Base-by-base conservation (phyloP, 2,329 filamentous ascomycete genomes). In the Hypoxylon sp. region DNA sequence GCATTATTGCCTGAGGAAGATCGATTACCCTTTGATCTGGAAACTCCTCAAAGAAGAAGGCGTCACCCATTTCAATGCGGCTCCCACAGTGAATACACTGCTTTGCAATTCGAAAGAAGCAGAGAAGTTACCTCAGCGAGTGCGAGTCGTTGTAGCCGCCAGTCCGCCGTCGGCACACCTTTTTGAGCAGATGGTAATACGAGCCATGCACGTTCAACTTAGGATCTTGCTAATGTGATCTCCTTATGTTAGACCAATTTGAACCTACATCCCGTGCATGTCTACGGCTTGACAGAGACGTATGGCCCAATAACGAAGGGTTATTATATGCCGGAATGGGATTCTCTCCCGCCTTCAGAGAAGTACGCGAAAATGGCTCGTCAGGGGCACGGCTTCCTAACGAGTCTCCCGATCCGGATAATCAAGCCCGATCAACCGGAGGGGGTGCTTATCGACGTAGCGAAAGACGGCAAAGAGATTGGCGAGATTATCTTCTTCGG, bases 251-350 rank as follows among this genome's bases (percentile, higher is more conserved):
- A 74, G 72, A 81, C 76, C 1, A 73, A 82, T 3, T 83, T 98
- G 6, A 99, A 99, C 77, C 86, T 99, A 6, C 87, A 91, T 21
- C 96, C 96, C 0, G 93, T 98, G 0, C 96, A 99, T 78, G 94
- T 97, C 6, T 99, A 99, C 78, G 96, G 96, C 42, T 80, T 92
- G 81, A 91, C 89, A 1, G 88, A 98, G 82, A 98, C 95, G 0
- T 98, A 98, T 75, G 96, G 96, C 0, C 96, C 96, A 8, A 95
- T 98, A 67, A 98, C 94, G 1, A 97, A 97, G 79, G 93, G 94
- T 8, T 99, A 99, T 75, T 85, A 91, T 62, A 87, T 98, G 81
- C 93, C 94, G 0, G 85, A 87, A 31, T 99, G 96, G 96, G 89
- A 96, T n/a, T 76, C 79, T 0, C 83, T 98, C 0, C 87, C 92